These are phyloP conservation scores for Eucalyptus regnans DNA, from an alignment of 345 rosid species.

Conservation along the genomic window DNA sequence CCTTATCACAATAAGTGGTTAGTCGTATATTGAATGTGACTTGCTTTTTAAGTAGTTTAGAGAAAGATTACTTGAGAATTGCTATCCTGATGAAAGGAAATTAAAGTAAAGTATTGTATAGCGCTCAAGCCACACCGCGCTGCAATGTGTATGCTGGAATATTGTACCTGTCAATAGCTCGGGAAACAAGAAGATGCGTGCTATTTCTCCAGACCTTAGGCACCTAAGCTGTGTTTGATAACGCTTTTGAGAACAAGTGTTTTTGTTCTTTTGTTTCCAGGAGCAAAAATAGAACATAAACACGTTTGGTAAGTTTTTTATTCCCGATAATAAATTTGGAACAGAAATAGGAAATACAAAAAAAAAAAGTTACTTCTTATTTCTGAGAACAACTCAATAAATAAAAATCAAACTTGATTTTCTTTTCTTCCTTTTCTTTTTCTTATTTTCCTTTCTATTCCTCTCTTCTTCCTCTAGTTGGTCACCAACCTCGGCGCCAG, in stretches of 20 bases:
- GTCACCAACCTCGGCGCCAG: fast-evolving
- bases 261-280: fast-evolving
- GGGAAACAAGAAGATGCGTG: neutral
- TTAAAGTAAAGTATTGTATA: neutral
- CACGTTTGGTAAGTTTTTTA: fast-evolving
- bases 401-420: too few relatives aligned
- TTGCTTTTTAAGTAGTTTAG: neutral
- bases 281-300: too few relatives aligned
- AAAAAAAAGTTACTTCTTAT: too few relatives aligned
- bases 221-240: neutral
- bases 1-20: neutral
- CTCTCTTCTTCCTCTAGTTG: too few relatives aligned
- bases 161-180: neutral
- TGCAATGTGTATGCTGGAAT: neutral
- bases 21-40: neutral
- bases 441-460: too few relatives aligned
- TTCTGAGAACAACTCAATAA: fast-evolving
- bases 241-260: too few relatives aligned
- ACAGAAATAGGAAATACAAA: fast-evolving
- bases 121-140: neutral
- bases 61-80: neutral
- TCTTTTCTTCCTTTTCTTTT: too few relatives aligned
- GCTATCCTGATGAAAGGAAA: neutral
- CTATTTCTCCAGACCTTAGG: neutral
- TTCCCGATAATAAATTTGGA: fast-evolving